A percentile compares a stretch with the other conserved stretches of the same genome.
These are phyloP conservation scores for Gentiana macrophylla DNA, from an alignment of 257 asterid genomes.

Conservation along the genomic window DNA sequence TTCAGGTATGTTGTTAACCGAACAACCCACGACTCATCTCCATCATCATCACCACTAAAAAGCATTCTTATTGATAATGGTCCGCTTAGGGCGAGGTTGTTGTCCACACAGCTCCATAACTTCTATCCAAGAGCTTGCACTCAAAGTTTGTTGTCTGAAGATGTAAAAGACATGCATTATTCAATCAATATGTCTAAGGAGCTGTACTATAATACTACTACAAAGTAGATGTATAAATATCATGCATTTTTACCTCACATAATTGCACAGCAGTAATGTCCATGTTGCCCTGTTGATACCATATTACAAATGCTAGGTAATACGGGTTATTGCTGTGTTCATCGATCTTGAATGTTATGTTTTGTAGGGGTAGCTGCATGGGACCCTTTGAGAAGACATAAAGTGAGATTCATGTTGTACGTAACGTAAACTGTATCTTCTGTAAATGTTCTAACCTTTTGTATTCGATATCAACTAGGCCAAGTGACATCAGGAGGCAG, in stretches of 20 bases:
- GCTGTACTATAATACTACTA: no score
- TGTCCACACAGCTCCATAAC: conserved; percentile 72
- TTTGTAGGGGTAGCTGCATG: conserved; percentile 69
- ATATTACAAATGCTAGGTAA: conserved; percentile 64
- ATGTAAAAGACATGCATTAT: no score
- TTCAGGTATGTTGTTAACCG: conserved; percentile 44
- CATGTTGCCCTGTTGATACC: conserved; percentile 66
- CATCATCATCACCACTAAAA: conserved; percentile 42
- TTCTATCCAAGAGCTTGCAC: conserved; percentile 62
- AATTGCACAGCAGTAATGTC: conserved; percentile 78
- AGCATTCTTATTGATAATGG: conserved; percentile 66
- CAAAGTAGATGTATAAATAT: not conserved
- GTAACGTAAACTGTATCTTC: no score
- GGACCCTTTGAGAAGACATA: conserved; percentile 41
- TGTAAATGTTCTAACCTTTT: conserved; percentile 34
- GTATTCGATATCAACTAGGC: conserved; percentile 54
- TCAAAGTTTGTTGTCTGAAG: conserved; percentile 46
- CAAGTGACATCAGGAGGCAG: conserved; percentile 46
- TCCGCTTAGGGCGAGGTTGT: conserved; percentile 59
- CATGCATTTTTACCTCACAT: conserved; percentile 54
- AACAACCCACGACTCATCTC: conserved; percentile 60
- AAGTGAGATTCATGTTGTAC: not conserved
- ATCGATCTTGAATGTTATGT: conserved; percentile 56
- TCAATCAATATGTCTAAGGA: no score
- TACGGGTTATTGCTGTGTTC: conserved; percentile 65